phyloP scores from a whole-genome alignment of 2,329 filamentous ascomycete species.

The Cercospora janseana region DNA sequence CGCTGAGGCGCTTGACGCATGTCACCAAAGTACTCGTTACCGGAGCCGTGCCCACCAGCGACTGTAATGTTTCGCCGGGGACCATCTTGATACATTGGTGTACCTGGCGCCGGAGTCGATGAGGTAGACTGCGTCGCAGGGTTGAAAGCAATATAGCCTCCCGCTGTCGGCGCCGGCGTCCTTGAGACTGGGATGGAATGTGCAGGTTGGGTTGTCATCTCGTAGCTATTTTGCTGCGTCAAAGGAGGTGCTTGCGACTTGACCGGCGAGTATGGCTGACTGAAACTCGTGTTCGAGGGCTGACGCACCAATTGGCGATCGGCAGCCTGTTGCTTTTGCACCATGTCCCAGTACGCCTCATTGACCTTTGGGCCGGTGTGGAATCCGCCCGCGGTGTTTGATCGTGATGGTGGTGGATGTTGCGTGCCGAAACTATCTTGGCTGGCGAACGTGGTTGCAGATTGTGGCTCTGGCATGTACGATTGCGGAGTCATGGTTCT shows the following conservation, averaged over 20 bases:
- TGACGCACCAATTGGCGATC: constrained; percentile 23
- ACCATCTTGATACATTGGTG: constrained; percentile 4
- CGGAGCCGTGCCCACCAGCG: constrained; percentile 11
- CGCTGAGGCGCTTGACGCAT: constrained; percentile 16
- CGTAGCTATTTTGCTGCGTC: constrained; percentile 32
- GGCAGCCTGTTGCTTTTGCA: constrained; percentile 32
- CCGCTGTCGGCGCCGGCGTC: constrained; percentile 16
- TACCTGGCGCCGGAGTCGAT: not conserved
- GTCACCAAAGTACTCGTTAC: constrained; percentile 18
- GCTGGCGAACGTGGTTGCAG: constrained; percentile 16
- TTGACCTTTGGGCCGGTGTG: constrained; percentile 23
- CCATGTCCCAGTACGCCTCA: constrained; percentile 27
- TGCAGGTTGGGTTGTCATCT: constrained; percentile 33
- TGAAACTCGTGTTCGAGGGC: constrained; percentile 20
- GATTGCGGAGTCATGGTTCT: constrained; percentile 22
- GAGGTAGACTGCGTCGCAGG: constrained; percentile 23
- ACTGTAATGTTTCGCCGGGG: constrained; percentile 18
- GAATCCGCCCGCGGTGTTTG: constrained; percentile 32
- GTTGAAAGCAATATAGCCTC: constrained; percentile 37
- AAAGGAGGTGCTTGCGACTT: not conserved
- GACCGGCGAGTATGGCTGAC: constrained; percentile 8
- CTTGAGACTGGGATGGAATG: constrained; percentile 17
- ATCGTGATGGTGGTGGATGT: constrained; percentile 23
- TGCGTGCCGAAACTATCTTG: constrained; percentile 22
- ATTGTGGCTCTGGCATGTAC: constrained; percentile 18